Percentiles rank a stretch among this genome's conserved stretches.
phyloP scores from a whole-genome alignment of 202 grass and related monocot genomes.

The Hordeum pubiflorum region DNA sequence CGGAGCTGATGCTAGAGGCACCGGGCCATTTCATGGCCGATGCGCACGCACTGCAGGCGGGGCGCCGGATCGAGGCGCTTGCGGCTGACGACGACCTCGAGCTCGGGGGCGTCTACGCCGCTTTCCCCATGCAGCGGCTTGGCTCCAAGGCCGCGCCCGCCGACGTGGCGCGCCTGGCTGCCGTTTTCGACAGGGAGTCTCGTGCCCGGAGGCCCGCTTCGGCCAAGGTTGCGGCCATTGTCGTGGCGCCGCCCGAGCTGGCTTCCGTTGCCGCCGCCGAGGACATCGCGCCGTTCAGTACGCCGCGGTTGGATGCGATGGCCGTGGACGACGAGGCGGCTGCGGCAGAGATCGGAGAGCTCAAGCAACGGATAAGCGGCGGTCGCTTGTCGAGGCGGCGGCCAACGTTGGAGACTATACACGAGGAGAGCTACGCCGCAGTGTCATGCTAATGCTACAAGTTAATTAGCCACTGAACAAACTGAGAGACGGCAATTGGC shows the following conservation, averaged over 20 bases:
- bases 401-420: conserved; percentile 73
- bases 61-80: conserved; percentile 49
- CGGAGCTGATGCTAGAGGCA: conserved; percentile 82
- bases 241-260: neutral
- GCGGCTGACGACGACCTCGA: conserved; percentile 67
- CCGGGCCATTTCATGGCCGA: conserved; percentile 70
- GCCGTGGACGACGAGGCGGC: conserved; percentile 26
- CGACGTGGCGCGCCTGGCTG: conserved; percentile 44
- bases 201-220: conserved; percentile 20
- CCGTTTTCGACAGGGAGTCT: conserved; percentile 34
- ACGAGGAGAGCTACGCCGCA: conserved; percentile 48
- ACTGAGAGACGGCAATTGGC: neutral
- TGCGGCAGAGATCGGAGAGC: conserved; percentile 52
- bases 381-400: conserved; percentile 55
- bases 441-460: conserved; percentile 5
- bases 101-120: conserved; percentile 45
- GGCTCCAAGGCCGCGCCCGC: conserved; percentile 36
- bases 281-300: neutral
- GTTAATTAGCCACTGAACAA: neutral
- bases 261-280: neutral
- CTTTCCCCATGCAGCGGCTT: conserved; percentile 73
- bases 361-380: conserved; percentile 57
- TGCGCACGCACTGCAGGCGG: conserved; percentile 41
- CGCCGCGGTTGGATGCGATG: conserved; percentile 48
- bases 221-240: conserved; percentile 45